These are phyloP conservation scores for Lachancea fermentati DNA, from an alignment of 805 yeast species.

Conservation along the genomic window DNA sequence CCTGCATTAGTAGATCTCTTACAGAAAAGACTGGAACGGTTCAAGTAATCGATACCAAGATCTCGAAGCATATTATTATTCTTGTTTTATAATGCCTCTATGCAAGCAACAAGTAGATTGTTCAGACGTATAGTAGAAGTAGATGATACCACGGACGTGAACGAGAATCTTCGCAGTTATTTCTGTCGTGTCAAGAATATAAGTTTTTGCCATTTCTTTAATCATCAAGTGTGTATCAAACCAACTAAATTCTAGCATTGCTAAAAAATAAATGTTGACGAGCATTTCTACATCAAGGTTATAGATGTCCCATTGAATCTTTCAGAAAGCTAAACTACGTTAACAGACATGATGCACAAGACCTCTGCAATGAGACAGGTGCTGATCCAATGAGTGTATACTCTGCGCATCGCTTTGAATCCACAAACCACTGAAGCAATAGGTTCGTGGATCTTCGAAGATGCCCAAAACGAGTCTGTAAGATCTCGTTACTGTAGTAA, in stretches of 20 bases:
- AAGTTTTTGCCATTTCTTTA: too few relatives aligned
- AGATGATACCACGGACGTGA: too few relatives aligned
- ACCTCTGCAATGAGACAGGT: not conserved
- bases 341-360: not conserved
- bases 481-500: conserved; percentile 5
- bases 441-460: conserved; percentile 42
- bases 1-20: conserved; percentile 41
- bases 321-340: conserved; percentile 11
- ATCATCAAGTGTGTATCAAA: too few relatives aligned
- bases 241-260: too few relatives aligned
- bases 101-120: too few relatives aligned
- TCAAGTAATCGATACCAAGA: too few relatives aligned
- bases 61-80: too few relatives aligned
- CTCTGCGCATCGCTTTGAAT: conserved; percentile 45
- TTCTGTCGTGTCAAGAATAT: too few relatives aligned
- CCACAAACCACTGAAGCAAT: conserved; percentile 34
- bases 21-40: conserved; percentile 7
- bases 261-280: too few relatives aligned
- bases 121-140: too few relatives aligned
- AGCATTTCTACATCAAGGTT: not conserved
- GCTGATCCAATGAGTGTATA: conserved; percentile 7
- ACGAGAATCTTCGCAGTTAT: too few relatives aligned
- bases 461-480: conserved; percentile 27
- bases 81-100: too few relatives aligned
- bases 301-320: conserved; percentile 26